Evolutionary conservation across 768 basidiomycete species (phyloP), one percentile per base, ranked within the genome.

Genomic region (Melanogaster broomeanus): DNA sequence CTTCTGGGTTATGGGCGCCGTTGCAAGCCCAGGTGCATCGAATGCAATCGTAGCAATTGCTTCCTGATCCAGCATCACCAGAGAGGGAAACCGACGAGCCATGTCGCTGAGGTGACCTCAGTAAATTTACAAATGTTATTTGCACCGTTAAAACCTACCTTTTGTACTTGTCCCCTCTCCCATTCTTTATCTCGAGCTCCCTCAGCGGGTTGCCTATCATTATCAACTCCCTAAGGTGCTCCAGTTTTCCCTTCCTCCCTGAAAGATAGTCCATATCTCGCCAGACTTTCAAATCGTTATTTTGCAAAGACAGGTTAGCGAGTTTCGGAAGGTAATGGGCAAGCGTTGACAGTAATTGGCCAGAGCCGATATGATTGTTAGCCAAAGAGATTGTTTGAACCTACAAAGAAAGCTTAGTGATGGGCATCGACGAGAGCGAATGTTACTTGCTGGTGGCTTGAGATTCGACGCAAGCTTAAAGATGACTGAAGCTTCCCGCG

Each of bases 391-490:
- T 70, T 0, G 94, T 93, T 65, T 86, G 79, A 34, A 88, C 80
- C 86, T 88, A 44, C 11, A 39, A 50, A 49, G 38, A 18, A 44
- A 40, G 22, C 4, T 24, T 15, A 45, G 22, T 24, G 4, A 30
- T 13, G 16, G 22, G 41, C 22, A 15, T 42, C 27, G 13, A 12
- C 15, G 3, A 13, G 16, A 38, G 9, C 18, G 2, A 42, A 4
- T 33, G 48, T 54, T 7, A 61, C 75, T 48, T 60, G 90, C 91
- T 49, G 83, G 78, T 33, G 93, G 93, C 57, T 82, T 83, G 47
- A 94, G 80, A 58, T 87, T 79, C 18, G 81, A 77, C 1, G 93
- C 91, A 11, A 95, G 75, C 68, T 94, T 94, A 77, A 94, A 94
- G 40, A 98, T 84, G 10, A 95, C 93, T 6, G 87, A 81, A 0